A percentile compares a stretch with the other conserved stretches of the same genome.
These are phyloP conservation scores for Vachellia collinsii DNA, from an alignment of 306 rosid species.

Conservation along the genomic window DNA sequence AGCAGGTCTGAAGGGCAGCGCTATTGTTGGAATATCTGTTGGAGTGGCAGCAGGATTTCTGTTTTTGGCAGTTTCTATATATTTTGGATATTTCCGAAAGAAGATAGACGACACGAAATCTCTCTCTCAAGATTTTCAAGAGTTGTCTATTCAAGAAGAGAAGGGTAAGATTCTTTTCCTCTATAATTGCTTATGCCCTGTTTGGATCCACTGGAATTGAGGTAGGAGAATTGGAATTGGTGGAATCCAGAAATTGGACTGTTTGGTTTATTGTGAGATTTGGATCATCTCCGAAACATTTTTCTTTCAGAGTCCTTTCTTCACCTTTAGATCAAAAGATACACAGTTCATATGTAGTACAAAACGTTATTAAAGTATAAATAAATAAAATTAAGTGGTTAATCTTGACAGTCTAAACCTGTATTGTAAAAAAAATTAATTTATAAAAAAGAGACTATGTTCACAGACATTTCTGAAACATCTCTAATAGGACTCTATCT, in stretches of 20 bases:
- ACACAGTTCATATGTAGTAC: neutral
- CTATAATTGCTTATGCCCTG: neutral
- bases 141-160: constrained; percentile 50
- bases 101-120: constrained; percentile 42
- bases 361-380: no score
- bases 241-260: no score
- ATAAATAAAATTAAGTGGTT: no score
- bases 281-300: no score
- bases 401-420: no score
- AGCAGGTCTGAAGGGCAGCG: constrained; percentile 70
- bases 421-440: neutral
- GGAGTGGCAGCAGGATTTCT: constrained; percentile 63
- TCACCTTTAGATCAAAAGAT: no score
- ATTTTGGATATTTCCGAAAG: constrained; percentile 55
- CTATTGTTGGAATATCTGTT: constrained; percentile 70
- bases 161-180: constrained; percentile 36
- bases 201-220: no score
- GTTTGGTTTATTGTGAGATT: no score
- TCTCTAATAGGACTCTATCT: neutral
- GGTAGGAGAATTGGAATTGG: no score
- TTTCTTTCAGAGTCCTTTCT: no score
- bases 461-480: no score
- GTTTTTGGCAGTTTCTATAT: constrained; percentile 52
- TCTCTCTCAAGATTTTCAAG: constrained; percentile 43
- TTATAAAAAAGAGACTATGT: no score